These are phyloP conservation scores for Magnusiomyces sp. DNA, from an alignment of 1,139 yeast genomes.

Conservation along the genomic window DNA sequence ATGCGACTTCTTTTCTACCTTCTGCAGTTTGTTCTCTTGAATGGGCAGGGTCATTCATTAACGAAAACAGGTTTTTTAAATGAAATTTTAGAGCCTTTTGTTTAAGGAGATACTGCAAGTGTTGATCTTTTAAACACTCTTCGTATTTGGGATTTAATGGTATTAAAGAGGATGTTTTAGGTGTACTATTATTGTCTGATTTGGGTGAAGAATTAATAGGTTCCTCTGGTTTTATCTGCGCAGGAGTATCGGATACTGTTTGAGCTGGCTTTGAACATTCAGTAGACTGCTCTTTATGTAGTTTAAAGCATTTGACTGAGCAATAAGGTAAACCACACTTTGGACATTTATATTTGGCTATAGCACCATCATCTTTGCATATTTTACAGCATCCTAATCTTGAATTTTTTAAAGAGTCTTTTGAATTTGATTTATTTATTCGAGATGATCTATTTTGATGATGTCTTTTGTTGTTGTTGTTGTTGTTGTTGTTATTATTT, in stretches of 20 bases:
- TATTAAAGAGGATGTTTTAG: background rate
- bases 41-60: slow-evolving; percentile 39
- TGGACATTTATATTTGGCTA: slow-evolving; percentile 54
- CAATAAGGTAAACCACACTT: slow-evolving; percentile 44
- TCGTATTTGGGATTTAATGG: slow-evolving; percentile 13
- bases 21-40: slow-evolving; percentile 39
- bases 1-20: slow-evolving; percentile 49
- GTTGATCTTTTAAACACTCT: slow-evolving; percentile 32
- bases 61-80: slow-evolving; percentile 39
- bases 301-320: slow-evolving; percentile 48
- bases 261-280: too few species aligned
- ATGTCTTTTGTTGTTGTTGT: background rate
- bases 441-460: background rate
- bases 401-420: background rate
- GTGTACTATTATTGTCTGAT: background rate
- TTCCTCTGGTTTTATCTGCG: background rate
- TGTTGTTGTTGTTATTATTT: background rate
- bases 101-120: slow-evolving; percentile 37
- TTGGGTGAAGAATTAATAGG: background rate
- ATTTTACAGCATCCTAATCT: slow-evolving; percentile 35
- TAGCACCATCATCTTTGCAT: slow-evolving; percentile 31
- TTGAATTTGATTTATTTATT: background rate
- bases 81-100: slow-evolving; percentile 49
- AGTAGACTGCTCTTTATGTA: slow-evolving; percentile 29
- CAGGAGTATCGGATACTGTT: too few species aligned